Percentiles rank a stretch among this genome's conserved stretches.
phyloP scores from a whole-genome alignment of 1,139 yeast species.

The Kazachstania sp. region DNA sequence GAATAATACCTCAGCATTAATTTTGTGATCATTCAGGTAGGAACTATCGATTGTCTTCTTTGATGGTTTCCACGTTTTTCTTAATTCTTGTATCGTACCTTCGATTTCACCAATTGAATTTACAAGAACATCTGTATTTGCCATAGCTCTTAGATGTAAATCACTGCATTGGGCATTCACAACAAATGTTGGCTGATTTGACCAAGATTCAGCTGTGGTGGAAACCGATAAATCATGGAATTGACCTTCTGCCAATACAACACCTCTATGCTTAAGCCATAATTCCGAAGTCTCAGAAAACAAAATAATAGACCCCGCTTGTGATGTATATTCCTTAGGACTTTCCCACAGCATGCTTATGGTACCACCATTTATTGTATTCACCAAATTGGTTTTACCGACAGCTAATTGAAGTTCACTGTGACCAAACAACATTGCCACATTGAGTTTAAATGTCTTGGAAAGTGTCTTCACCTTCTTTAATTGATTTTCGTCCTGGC shows the following conservation, averaged over 20 bases:
- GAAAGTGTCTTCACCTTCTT: slow-evolving; percentile 3
- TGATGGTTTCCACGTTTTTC: slow-evolving; percentile 6
- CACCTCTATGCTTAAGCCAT: slow-evolving; percentile 15
- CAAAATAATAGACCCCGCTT: slow-evolving; percentile 19
- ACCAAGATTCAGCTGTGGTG: slow-evolving; percentile 16
- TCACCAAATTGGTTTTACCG: slow-evolving; percentile 24
- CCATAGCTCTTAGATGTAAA: slow-evolving; percentile 18
- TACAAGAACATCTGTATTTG: slow-evolving; percentile 16
- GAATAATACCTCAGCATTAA: slow-evolving; percentile 12
- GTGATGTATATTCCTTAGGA: slow-evolving; percentile 16
- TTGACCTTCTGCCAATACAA: slow-evolving; percentile 17
- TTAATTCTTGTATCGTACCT: slow-evolving; percentile 8
- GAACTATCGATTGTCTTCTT: slow-evolving; percentile 1
- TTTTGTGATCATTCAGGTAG: slow-evolving; percentile 1
- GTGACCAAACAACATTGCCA: slow-evolving; percentile 15
- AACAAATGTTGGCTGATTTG: slow-evolving; percentile 13
- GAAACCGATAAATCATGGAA: slow-evolving; percentile 15
- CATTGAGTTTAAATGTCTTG: slow-evolving; percentile 15
- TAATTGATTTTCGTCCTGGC: slow-evolving; percentile 5
- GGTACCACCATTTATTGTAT: slow-evolving; percentile 28
- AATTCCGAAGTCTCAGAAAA: slow-evolving; percentile 18
- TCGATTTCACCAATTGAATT: slow-evolving; percentile 13
- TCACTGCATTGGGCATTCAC: slow-evolving; percentile 15
- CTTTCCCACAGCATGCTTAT: slow-evolving; percentile 18
- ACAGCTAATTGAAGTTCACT: slow-evolving; percentile 19